phyloP scores from a whole-genome alignment of 1,284 basidiomycete genomes.

The Ceratobasidium sp. region DNA sequence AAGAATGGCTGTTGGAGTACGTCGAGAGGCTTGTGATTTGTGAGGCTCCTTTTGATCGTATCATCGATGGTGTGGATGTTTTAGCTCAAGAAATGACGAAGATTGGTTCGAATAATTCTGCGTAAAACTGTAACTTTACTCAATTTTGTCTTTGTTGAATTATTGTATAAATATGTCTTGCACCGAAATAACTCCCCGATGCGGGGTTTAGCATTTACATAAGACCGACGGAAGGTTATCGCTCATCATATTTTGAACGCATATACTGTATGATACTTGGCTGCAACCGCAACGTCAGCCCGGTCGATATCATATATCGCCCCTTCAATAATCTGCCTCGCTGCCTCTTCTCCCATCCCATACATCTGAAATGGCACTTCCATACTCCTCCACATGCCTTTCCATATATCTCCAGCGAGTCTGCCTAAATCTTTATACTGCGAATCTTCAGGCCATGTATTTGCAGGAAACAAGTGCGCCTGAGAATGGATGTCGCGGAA shows the following conservation, averaged over 20 bases:
- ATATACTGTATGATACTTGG: not conserved
- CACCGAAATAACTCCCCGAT: too few relatives aligned
- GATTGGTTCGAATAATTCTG: too few relatives aligned
- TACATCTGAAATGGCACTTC: not conserved
- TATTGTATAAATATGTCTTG: too few relatives aligned
- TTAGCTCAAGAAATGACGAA: too few relatives aligned
- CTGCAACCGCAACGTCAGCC: not conserved
- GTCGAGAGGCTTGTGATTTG: too few relatives aligned
- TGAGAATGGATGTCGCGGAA: not conserved
- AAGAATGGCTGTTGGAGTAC: too few relatives aligned
- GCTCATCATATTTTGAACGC: conserved; percentile 9
- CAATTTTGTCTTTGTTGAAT: too few relatives aligned
- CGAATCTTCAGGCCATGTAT: not conserved
- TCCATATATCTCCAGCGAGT: not conserved
- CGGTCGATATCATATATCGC: not conserved
- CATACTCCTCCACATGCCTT: conserved; percentile 4
- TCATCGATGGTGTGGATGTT: too few relatives aligned
- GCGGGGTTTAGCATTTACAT: too few relatives aligned
- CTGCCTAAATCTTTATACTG: not conserved
- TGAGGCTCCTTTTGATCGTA: too few relatives aligned
- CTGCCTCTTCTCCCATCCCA: not conserved
- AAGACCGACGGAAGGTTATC: too few relatives aligned
- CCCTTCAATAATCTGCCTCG: not conserved
- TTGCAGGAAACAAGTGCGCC: not conserved
- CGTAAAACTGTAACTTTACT: too few relatives aligned